phyloP scores from a whole-genome alignment of 495 filamentous ascomycete species.

The Cenococcum geophilum region DNA sequence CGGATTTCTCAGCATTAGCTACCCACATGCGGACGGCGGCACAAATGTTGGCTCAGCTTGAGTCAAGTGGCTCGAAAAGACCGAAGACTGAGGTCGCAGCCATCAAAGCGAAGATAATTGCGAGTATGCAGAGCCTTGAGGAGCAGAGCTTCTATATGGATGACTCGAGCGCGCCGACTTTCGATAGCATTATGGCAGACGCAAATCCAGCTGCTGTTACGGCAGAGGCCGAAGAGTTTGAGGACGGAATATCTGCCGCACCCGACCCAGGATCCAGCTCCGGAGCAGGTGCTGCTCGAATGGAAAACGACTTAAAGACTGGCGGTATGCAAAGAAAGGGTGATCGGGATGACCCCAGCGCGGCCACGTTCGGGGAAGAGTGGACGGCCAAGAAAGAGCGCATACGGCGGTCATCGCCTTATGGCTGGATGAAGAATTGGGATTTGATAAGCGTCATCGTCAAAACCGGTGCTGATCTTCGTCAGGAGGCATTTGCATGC shows the following conservation, averaged over 20 bases:
- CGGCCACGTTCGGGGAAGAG: slow-evolving; percentile 71
- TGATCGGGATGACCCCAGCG: slow-evolving; percentile 72
- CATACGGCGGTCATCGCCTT: slow-evolving; percentile 66
- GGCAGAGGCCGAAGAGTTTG: slow-evolving; percentile 40
- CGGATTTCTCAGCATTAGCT: slow-evolving; percentile 67
- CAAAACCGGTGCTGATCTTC: slow-evolving; percentile 68
- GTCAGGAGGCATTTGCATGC: slow-evolving; percentile 73
- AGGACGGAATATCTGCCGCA: slow-evolving; percentile 41
- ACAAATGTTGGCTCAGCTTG: slow-evolving; percentile 72
- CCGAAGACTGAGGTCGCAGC: slow-evolving; percentile 67
- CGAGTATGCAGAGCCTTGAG: slow-evolving; percentile 76
- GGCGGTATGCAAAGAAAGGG: slow-evolving; percentile 68
- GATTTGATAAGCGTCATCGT: slow-evolving; percentile 74
- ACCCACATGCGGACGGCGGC: slow-evolving; percentile 75
- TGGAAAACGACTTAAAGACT: slow-evolving; percentile 77
- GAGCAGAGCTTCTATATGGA: slow-evolving; percentile 70
- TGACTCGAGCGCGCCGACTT: slow-evolving; percentile 52
- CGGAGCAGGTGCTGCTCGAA: slow-evolving; percentile 63
- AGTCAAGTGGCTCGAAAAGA: slow-evolving; percentile 63
- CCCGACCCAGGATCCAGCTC: slow-evolving; percentile 47
- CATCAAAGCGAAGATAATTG: slow-evolving; percentile 70
- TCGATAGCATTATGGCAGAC: slow-evolving; percentile 65
- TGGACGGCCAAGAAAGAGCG: slow-evolving; percentile 71
- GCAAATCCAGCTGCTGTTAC: slow-evolving; percentile 40
- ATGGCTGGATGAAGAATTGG: slow-evolving; percentile 75